A percentile compares a stretch with the other conserved stretches of the same genome.
Conservation (phyloP, 1,284 basidiomycete genomes). For the Cryptococcus floricola region DNA sequence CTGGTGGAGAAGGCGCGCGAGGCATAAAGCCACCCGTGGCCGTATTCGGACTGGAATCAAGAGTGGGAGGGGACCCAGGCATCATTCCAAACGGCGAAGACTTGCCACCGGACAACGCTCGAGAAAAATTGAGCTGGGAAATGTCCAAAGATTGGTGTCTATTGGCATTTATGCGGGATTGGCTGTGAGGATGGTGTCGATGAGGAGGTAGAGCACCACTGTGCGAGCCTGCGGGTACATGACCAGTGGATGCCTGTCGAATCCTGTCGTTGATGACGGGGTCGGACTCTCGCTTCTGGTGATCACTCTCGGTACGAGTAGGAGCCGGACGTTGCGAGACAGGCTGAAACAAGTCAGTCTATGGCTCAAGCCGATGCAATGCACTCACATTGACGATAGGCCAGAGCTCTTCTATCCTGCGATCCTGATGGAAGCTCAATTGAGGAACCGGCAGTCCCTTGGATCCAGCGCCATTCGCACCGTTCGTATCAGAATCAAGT, state of each 20-base stretch:
- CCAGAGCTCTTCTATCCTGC: slow-evolving; percentile 30
- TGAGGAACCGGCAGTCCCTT: neutral
- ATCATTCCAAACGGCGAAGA: slow-evolving; percentile 24
- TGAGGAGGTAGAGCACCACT: neutral
- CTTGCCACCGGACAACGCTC: slow-evolving; percentile 17
- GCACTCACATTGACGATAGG: slow-evolving; percentile 8
- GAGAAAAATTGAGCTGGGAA: slow-evolving; percentile 45
- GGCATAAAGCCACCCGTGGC: slow-evolving; percentile 15
- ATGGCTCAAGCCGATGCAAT: neutral
- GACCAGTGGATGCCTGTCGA: slow-evolving; percentile 56
- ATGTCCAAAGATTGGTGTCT: slow-evolving; percentile 51
- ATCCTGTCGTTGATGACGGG: slow-evolving; percentile 80
- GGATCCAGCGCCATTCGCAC: too few relatives aligned
- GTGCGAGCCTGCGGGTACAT: neutral
- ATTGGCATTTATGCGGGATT: slow-evolving; percentile 30
- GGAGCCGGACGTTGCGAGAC: slow-evolving; percentile 37
- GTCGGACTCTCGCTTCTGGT: slow-evolving; percentile 78
- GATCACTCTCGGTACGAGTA: slow-evolving; percentile 65
- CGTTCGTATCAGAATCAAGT: too few relatives aligned
- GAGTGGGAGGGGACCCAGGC: slow-evolving; percentile 27
- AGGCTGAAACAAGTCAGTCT: neutral
- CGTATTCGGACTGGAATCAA: slow-evolving; percentile 28
- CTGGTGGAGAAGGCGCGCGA: too few relatives aligned
- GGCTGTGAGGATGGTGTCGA: slow-evolving; percentile 27
- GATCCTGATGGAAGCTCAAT: slow-evolving; percentile 20